These are phyloP conservation scores for Boletus edulis DNA, from an alignment of 768 basidiomycete genomes.

Conservation along the genomic window DNA sequence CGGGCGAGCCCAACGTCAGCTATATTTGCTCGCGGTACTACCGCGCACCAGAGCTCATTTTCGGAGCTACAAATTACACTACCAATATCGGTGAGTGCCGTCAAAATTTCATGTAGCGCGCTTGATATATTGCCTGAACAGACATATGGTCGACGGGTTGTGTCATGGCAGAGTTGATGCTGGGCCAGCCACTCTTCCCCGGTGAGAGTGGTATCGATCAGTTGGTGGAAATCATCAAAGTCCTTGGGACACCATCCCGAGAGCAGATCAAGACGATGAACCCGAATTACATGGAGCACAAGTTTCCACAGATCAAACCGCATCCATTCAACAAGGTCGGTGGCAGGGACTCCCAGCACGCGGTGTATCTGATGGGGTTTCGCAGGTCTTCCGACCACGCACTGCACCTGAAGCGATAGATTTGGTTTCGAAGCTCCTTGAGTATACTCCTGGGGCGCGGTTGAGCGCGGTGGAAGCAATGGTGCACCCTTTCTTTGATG, in stretches of 20 bases:
- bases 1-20: conserved; percentile 98
- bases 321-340: conserved; percentile 95
- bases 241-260: conserved; percentile 94
- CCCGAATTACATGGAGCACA: conserved; percentile 99
- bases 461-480: conserved; percentile 88
- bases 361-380: conserved; percentile 13
- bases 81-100: conserved; percentile 90
- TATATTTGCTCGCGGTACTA: conserved; percentile 99
- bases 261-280: conserved; percentile 99
- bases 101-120: not conserved
- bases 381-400: conserved; percentile 94
- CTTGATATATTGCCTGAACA: conserved; percentile 30
- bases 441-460: conserved; percentile 96
- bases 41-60: conserved; percentile 98
- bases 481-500: conserved; percentile 97
- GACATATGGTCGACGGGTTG: conserved; percentile 99
- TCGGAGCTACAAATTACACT: conserved; percentile 99
- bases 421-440: conserved; percentile 89
- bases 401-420: conserved; percentile 96
- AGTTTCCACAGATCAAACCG: conserved; percentile 99
- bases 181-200: conserved; percentile 98
- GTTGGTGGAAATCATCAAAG: conserved; percentile 99
- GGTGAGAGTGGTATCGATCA: conserved; percentile 99
- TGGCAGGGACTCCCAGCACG: not conserved
- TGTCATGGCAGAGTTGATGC: conserved; percentile 99